These are phyloP conservation scores for Melanogaster broomeanus DNA, from an alignment of 768 basidiomycete genomes.

Conservation along the genomic window DNA sequence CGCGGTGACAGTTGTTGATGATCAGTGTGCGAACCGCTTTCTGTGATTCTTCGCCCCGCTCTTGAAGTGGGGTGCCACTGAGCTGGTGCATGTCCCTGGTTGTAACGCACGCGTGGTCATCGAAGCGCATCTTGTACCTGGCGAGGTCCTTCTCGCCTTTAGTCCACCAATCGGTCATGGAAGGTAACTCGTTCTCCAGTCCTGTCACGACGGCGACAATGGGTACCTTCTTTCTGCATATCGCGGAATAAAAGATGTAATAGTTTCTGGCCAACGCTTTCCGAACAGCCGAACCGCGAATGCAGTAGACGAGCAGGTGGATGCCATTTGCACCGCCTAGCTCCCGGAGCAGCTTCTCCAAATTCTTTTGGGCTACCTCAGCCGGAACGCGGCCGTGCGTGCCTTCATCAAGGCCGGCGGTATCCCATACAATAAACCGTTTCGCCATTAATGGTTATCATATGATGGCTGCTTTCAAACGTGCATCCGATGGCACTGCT, in stretches of 20 bases:
- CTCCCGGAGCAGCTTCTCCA: conserved; percentile 31
- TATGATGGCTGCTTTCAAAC: conserved; percentile 29
- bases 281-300: conserved; percentile 30
- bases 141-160: conserved; percentile 33
- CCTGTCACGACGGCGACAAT: conserved; percentile 35
- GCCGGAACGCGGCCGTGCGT: conserved; percentile 24
- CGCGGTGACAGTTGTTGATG: conserved; percentile 16
- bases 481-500: conserved; percentile 37
- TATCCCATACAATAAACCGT: conserved; percentile 33
- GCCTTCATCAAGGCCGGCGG: conserved; percentile 32
- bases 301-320: conserved; percentile 34
- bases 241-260: conserved; percentile 28
- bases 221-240: conserved; percentile 33
- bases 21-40: conserved; percentile 21
- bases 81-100: conserved; percentile 26
- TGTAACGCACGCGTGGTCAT: conserved; percentile 44
- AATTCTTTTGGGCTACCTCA: conserved; percentile 26
- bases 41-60: conserved; percentile 22
- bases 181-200: conserved; percentile 32
- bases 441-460: conserved; percentile 14
- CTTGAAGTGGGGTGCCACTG: conserved; percentile 15
- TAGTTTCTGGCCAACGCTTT: conserved; percentile 32
- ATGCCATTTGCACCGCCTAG: conserved; percentile 31
- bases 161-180: conserved; percentile 42
- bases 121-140: conserved; percentile 37